phyloP scores from a whole-genome alignment of 768 basidiomycete species.

The Amanita pseudoporphyria region DNA sequence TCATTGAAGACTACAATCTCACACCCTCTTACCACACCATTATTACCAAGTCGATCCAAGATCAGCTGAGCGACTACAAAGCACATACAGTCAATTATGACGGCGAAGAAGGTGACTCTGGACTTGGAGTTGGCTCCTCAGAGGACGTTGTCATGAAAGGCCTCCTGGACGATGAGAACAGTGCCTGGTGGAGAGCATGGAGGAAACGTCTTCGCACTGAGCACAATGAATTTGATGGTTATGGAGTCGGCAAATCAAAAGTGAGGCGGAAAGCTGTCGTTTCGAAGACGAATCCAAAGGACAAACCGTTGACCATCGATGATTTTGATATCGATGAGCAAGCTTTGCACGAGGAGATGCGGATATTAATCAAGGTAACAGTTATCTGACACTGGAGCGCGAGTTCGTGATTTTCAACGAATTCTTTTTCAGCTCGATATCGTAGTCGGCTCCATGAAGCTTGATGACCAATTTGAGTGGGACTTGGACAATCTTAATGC shows the following conservation, averaged over 20 bases:
- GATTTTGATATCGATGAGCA: constrained; percentile 60
- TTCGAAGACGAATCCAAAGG: constrained; percentile 24
- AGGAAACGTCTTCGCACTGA: constrained; percentile 41
- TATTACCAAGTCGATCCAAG: constrained; percentile 79
- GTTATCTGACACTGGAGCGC: constrained; percentile 1
- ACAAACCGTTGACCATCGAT: constrained; percentile 43
- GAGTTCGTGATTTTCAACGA: constrained; percentile 5
- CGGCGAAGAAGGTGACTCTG: constrained; percentile 27
- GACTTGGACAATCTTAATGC: constrained; percentile 75
- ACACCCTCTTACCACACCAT: constrained; percentile 50
- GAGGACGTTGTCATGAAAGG: constrained; percentile 22
- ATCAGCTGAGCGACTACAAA: constrained; percentile 77
- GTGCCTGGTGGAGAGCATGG: constrained; percentile 68
- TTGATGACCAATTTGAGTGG: constrained; percentile 98
- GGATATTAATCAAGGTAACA: constrained; percentile 85
- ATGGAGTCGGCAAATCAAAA: constrained; percentile 7
- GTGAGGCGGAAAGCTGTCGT: constrained; percentile 20
- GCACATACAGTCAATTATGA: constrained; percentile 54
- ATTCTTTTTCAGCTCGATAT: constrained; percentile 69
- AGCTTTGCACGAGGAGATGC: constrained; percentile 71
- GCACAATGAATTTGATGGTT: constrained; percentile 17
- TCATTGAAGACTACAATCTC: constrained; percentile 87
- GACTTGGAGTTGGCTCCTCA: constrained; percentile 13
- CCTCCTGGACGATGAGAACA: constrained; percentile 36
- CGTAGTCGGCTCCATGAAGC: constrained; percentile 84